These are phyloP conservation scores for Fusarium sp. DNA, from an alignment of 2,329 filamentous ascomycete genomes.

Conservation along the genomic window DNA sequence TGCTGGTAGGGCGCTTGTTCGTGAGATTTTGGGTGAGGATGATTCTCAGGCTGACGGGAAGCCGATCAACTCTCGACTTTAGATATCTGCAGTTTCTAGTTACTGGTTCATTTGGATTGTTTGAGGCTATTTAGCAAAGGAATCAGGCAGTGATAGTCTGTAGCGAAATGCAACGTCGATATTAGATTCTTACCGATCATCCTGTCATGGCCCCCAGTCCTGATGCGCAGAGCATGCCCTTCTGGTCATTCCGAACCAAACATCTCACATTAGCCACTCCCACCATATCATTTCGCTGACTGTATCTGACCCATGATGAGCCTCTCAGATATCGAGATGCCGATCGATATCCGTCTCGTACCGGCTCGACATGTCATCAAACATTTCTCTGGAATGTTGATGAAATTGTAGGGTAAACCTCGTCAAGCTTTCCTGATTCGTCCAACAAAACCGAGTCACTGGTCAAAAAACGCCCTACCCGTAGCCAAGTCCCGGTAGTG, in stretches of 20 bases:
- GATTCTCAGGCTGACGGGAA: background rate
- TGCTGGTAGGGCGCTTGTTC: slow-evolving; percentile 65
- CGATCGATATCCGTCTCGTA: background rate
- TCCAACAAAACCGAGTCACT: background rate
- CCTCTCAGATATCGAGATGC: background rate
- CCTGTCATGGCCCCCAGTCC: accelerated
- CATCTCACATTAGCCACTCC: background rate
- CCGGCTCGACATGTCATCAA: background rate
- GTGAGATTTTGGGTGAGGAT: slow-evolving; percentile 52
- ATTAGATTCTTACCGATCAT: background rate
- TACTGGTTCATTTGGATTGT: background rate
- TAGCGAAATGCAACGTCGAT: background rate
- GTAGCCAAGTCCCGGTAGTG: slow-evolving; percentile 11
- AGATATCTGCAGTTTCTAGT: background rate
- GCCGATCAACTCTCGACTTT: slow-evolving; percentile 16
- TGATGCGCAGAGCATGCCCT: background rate
- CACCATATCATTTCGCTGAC: background rate
- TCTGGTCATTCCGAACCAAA: background rate
- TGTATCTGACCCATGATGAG: background rate
- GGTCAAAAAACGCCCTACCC: slow-evolving; percentile 18
- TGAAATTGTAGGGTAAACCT: background rate
- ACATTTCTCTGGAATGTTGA: background rate
- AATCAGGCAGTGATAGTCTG: background rate
- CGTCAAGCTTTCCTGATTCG: background rate
- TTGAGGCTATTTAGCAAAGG: background rate